phyloP scores from a whole-genome alignment of 768 basidiomycete species.

The Rhodocollybia butyracea region DNA sequence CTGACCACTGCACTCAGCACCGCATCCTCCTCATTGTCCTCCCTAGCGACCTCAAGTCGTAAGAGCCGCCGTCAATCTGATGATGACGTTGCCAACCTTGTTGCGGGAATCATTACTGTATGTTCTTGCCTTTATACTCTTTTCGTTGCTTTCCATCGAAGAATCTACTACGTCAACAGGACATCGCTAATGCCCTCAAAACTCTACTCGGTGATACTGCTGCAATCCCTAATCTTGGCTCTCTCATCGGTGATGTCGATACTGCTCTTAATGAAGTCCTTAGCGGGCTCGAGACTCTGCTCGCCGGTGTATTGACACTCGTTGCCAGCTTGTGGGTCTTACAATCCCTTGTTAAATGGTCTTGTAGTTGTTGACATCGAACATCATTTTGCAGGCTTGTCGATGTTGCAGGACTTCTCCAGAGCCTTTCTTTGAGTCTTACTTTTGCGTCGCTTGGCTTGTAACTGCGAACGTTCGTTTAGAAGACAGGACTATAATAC shows the following conservation, averaged over 20 bases:
- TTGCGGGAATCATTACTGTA: constrained; percentile 23
- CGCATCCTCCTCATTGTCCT: constrained; percentile 16
- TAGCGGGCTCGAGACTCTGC: constrained; percentile 21
- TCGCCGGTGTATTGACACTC: constrained; percentile 25
- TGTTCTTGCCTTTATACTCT: constrained; percentile 1
- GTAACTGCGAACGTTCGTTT: too few species aligned
- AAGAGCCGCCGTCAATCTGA: constrained; percentile 20
- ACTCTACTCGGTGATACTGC: constrained; percentile 16
- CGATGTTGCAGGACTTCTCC: constrained; percentile 1
- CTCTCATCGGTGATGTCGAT: constrained; percentile 21
- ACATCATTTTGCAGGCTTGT: neutral
- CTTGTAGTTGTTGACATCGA: neutral
- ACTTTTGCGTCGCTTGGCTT: constrained; percentile 6
- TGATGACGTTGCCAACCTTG: constrained; percentile 21
- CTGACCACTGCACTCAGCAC: constrained; percentile 20
- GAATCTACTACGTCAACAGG: constrained; percentile 6
- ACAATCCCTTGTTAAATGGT: neutral
- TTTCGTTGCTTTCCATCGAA: neutral
- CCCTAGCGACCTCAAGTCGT: constrained; percentile 9
- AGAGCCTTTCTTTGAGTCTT: constrained; percentile 1
- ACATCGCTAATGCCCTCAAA: constrained; percentile 19
- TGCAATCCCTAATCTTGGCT: constrained; percentile 21
- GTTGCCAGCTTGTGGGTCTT: constrained; percentile 21
- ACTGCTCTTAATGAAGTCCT: constrained; percentile 21
- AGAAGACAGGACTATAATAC: too few species aligned